Evolutionary conservation across 805 yeast species (phyloP).

Genomic region (Clavispora fructus): DNA sequence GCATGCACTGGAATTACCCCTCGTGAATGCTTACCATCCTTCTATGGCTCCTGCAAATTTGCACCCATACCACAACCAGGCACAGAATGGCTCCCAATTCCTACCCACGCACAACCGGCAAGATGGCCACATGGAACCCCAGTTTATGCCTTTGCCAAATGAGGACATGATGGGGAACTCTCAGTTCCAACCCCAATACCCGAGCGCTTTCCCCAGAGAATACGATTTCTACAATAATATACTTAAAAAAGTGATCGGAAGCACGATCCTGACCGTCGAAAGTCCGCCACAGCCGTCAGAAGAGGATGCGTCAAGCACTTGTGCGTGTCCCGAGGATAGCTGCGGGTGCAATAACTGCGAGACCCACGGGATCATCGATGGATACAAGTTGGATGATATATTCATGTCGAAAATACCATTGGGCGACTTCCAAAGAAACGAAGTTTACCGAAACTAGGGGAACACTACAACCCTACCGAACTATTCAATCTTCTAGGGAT

Average conservation of each 20-base stretch:
- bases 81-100: neutral
- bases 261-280: neutral
- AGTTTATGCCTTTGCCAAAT: neutral
- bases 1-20: neutral
- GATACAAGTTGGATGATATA: constrained; percentile 35
- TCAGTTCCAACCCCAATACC: neutral
- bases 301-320: constrained; percentile 2
- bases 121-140: neutral
- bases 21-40: neutral
- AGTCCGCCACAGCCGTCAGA: neutral
- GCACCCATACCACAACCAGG: neutral
- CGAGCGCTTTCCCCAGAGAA: neutral
- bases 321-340: constrained; percentile 13
- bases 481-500: neutral
- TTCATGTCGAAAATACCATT: constrained; percentile 12
- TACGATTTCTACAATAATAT: constrained; percentile 2
- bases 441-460: neutral
- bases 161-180: neutral
- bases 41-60: neutral
- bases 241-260: constrained; percentile 3
- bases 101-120: neutral
- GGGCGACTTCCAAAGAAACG: neutral
- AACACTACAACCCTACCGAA: too few species aligned
- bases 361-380: constrained; percentile 41
- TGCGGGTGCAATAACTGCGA: constrained; percentile 37